phyloP scores from a whole-genome alignment of 2,329 filamentous ascomycete genomes.

The Colletotrichum filicis region DNA sequence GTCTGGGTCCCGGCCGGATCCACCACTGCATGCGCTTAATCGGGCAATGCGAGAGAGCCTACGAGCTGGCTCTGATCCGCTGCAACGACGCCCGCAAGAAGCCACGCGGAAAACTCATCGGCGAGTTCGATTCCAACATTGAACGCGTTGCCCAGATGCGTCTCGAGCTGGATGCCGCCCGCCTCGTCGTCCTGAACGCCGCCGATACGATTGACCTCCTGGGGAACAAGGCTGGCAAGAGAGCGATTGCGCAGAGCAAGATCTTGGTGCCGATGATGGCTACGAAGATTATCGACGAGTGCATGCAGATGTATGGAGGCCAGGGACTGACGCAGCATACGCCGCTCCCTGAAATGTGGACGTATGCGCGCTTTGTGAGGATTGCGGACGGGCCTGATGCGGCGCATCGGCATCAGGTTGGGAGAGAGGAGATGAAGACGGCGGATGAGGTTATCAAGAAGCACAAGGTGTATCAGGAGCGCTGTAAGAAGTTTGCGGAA shows the following conservation, averaged over 20 bases:
- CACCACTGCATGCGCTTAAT: not conserved
- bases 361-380: slow-evolving; percentile 82
- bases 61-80: not conserved
- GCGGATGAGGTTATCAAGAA: slow-evolving; percentile 68
- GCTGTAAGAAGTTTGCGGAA: slow-evolving; percentile 73
- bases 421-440: slow-evolving; percentile 80
- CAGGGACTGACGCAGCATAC: slow-evolving; percentile 95
- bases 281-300: slow-evolving; percentile 92
- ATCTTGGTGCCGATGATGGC: slow-evolving; percentile 86
- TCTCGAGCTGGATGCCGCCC: not conserved
- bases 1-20: not conserved
- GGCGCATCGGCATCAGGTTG: slow-evolving; percentile 87
- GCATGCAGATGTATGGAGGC: slow-evolving; percentile 91
- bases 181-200: not conserved
- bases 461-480: slow-evolving; percentile 72
- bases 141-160: not conserved
- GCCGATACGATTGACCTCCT: not conserved
- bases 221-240: slow-evolving; percentile 83
- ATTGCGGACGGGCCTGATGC: slow-evolving; percentile 96
- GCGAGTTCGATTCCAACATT: not conserved
- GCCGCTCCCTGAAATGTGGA: slow-evolving; percentile 88
- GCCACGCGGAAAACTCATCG: not conserved
- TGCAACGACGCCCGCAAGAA: not conserved
- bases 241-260: slow-evolving; percentile 97
- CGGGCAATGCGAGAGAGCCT: not conserved